These are phyloP conservation scores for Mallotus nudiflorus DNA, from an alignment of 345 rosid species.

Conservation along the genomic window DNA sequence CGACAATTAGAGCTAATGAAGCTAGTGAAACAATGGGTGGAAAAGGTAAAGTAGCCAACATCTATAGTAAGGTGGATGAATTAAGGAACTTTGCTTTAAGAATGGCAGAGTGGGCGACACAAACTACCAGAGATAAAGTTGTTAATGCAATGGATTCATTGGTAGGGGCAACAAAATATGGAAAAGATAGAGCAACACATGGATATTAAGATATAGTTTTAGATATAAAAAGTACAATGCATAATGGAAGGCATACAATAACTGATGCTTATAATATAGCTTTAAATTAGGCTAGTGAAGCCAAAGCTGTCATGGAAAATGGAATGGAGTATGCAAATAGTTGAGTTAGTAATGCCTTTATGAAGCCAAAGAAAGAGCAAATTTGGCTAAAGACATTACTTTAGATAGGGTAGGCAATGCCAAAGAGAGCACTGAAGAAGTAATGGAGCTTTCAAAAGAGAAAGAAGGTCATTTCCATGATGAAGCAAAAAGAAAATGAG, in stretches of 20 bases:
- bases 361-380: neutral
- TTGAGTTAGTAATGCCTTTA: neutral
- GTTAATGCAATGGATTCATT: conserved; percentile 15
- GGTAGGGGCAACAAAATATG: conserved; percentile 9
- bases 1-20: conserved; percentile 17
- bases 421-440: conserved; percentile 1
- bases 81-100: conserved; percentile 22
- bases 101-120: neutral
- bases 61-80: conserved; percentile 14
- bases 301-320: neutral
- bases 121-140: conserved; percentile 7
- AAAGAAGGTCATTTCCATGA: neutral
- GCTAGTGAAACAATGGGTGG: conserved; percentile 21
- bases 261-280: neutral
- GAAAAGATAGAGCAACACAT: conserved; percentile 1
- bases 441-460: conserved; percentile 5
- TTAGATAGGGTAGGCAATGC: conserved; percentile 16
- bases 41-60: conserved; percentile 14
- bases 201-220: neutral
- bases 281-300: neutral
- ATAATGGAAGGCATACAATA: neutral
- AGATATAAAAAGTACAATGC: neutral
- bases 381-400: conserved; percentile 5
- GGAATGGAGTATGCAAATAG: neutral
- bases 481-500: conserved; percentile 8